Evolutionary conservation across 1,139 yeast genomes (phyloP), one percentile per base, ranked within the genome.

Genomic region (Taphrina pruni): DNA sequence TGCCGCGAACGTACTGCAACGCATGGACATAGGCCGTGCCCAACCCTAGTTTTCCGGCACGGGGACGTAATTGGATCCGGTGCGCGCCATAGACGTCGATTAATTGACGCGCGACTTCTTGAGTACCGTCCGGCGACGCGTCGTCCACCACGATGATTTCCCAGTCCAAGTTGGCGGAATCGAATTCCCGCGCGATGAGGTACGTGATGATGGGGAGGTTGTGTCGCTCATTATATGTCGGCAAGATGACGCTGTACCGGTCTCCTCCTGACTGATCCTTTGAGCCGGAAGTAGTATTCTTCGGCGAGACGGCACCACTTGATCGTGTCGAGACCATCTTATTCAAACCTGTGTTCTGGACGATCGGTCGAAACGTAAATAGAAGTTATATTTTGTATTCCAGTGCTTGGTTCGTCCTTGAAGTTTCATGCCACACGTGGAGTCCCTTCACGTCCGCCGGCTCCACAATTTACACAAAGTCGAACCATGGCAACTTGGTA

Each of bases 1-100:
- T 85, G 66, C 95, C 95, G 43, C 88, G 86, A 56, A 86, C 92
- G 74, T 76, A 87, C 76, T 89, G 85, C 74, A 89, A 84, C 0
- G 93, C 95, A 75, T 89, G 93, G 62, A 88, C 89, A 75, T 89
- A 89, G 17, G 95, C 95, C 52, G 95, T 89, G 55, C 79, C 94
- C 72, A 89, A 83, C 6, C 95, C 95, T 71, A 89, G 83, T 79
- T 89, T 89, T 62, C 94, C 94, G 2, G 90, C 87, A 75, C 95
- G 85, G 35, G 94, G 87, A 77, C 88, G 84, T 76, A 89, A 83
- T 72, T 60, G 65, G 70, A 89, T 86, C 74, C 84, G 89, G 45
- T 87, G 84, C 32, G 79, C 76, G 17, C 94, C 94, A 76, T 87
- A 89, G 17, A 87, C 81, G 57, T 81, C 79, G 73, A 87, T 84